Conservation (phyloP, 345 rosid genomes). For the Lumnitzera littorea region DNA sequence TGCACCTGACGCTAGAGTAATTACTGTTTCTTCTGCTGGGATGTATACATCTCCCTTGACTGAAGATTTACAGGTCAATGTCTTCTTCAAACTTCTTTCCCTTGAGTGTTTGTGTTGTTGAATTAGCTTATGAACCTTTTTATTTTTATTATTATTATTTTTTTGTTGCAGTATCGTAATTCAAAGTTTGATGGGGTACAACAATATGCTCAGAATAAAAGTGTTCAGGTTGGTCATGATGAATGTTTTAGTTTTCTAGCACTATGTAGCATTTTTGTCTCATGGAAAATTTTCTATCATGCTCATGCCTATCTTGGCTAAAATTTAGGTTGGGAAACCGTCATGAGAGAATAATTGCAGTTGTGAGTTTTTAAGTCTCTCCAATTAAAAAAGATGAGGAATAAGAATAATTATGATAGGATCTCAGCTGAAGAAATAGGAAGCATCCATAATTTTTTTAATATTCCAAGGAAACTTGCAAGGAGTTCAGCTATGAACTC, state of each 20-base stretch:
- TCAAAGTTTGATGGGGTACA: constrained; percentile 49
- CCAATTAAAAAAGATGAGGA: too few relatives aligned
- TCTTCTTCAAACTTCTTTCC: neutral
- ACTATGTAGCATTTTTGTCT: too few relatives aligned
- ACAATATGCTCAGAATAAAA: constrained; percentile 82
- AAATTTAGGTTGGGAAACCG: too few relatives aligned
- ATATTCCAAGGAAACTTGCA: too few relatives aligned
- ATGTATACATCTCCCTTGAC: constrained; percentile 77
- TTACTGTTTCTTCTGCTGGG: constrained; percentile 85
- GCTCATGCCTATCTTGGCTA: too few relatives aligned
- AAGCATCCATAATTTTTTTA: too few relatives aligned
- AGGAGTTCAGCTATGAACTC: too few relatives aligned
- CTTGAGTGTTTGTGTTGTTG: neutral
- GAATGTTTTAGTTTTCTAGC: neutral
- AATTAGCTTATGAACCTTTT: neutral
- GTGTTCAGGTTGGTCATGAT: constrained; percentile 57
- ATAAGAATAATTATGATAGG: too few relatives aligned
- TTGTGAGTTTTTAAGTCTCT: too few relatives aligned
- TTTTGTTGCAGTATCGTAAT: constrained; percentile 40
- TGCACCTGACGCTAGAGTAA: constrained; percentile 74
- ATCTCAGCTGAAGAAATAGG: too few relatives aligned
- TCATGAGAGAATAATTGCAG: too few relatives aligned
- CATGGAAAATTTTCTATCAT: too few relatives aligned
- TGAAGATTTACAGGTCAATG: constrained; percentile 64
- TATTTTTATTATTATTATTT: neutral